These are phyloP conservation scores for Eucalyptus curtisii DNA, from an alignment of 345 rosid genomes.

Conservation along the genomic window DNA sequence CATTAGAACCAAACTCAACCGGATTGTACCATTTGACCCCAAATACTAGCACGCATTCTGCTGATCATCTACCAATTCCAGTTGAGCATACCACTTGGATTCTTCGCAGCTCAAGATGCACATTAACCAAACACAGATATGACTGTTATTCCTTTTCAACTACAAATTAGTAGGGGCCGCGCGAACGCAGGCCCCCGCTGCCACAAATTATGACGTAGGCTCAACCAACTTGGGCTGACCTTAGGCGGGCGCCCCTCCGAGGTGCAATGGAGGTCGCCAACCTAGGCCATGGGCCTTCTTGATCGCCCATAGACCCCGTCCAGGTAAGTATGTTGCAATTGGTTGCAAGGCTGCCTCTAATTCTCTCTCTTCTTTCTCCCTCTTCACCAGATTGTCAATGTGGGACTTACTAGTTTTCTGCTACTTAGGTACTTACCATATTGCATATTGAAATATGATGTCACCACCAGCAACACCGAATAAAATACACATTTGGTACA, in stretches of 20 bases:
- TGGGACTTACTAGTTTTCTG: background rate
- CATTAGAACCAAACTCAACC: background rate
- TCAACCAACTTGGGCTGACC: background rate
- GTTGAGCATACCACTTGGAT: background rate
- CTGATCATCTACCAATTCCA: background rate
- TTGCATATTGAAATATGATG: background rate
- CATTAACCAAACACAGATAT: background rate
- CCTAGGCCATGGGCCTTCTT: background rate
- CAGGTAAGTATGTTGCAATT: background rate
- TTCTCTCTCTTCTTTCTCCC: background rate
- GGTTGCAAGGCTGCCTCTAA: background rate
- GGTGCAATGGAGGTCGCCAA: background rate
- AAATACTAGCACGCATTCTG: background rate
- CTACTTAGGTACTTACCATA: background rate
- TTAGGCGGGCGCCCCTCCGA: background rate
- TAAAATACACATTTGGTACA: background rate
- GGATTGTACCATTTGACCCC: accelerated
- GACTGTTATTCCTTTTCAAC: background rate
- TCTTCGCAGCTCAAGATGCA: background rate
- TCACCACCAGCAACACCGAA: background rate
- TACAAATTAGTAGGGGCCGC: background rate
- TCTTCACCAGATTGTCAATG: background rate
- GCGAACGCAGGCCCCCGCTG: background rate
- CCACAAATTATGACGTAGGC: background rate
- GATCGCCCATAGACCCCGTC: background rate